Base-by-base conservation (phyloP, 495 filamentous ascomycete species). In the Symbiotaphrina buchneri region DNA sequence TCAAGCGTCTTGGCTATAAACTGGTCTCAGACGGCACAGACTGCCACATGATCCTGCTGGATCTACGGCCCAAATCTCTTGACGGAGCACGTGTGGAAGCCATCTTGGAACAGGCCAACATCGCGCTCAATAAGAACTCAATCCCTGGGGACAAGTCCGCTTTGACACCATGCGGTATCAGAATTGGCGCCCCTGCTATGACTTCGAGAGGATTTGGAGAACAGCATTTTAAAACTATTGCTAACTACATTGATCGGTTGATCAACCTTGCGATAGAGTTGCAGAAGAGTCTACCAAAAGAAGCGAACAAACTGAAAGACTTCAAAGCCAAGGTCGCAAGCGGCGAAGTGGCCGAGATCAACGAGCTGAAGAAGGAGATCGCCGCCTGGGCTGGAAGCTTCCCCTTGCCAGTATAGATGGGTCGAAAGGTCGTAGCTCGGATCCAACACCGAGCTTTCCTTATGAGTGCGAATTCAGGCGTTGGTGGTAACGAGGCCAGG, bases 51-150 rank as follows among this genome's bases (percentile, higher is more conserved):
- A 84, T 99, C 27, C 72, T 94, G n/a, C 52, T 94, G 28, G 83
- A 93, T 54, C 65, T 94, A 29, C 75, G 82, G 38, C 56, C 71
- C 37, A 64, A 80, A 48, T 52, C 52, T 35, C 68, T 94, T 14
- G 85, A 94, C 49, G 84, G 90, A 44, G 90, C 90, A 23, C 81
- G 90, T 54, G 80, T 95, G 24, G 90, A 99, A 65, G 79, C 83
- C 27, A 73, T 95, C 34, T 70, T 95, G 2, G 90, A 99, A 59
- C 80, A 92, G 52, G 83, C 90, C 54, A 94, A 93, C 61, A 90
- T 95, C 46, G 82, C 90, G 34, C 87, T 79, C 65, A 99, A 99
- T 73, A 99, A 99, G 69, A 99, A 99, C 63, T 68, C 78, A 31
- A 85, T 92, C 31, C 90, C 90, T 35, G 90, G 90, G 37, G 90